These are phyloP conservation scores for Entomortierella chlamydospora DNA, from an alignment of 192 early-diverging fungal species.

Conservation along the genomic window DNA sequence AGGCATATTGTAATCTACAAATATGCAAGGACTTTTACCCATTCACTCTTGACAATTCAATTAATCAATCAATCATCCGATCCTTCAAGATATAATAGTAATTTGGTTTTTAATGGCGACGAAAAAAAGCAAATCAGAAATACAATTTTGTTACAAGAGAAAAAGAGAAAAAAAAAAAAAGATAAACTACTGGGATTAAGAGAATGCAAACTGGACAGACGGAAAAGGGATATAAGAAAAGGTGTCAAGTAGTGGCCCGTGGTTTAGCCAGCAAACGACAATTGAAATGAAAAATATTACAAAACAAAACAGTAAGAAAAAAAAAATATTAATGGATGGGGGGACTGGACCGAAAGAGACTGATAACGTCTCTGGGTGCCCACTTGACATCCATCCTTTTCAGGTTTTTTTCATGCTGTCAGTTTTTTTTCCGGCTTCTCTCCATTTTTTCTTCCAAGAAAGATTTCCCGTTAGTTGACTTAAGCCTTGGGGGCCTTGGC, in stretches of 20 bases:
- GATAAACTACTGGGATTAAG: background rate
- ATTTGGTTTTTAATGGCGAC: conserved; percentile 22
- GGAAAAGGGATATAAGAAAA: conserved; percentile 24
- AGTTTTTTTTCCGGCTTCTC: conserved; percentile 2
- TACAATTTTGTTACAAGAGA: conserved; percentile 53
- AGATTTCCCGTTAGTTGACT: background rate
- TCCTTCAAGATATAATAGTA: background rate
- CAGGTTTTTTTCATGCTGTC: background rate
- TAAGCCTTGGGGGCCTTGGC: conserved; percentile 55
- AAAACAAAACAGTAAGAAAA: conserved; percentile 23
- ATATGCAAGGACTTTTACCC: too few relatives aligned
- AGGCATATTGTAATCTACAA: too few relatives aligned
- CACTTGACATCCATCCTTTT: conserved; percentile 13
- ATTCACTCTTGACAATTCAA: too few relatives aligned
- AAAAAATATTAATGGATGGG: background rate
- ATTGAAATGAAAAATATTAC: conserved; percentile 13
- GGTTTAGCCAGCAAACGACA: conserved; percentile 14
- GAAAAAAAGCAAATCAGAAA: conserved; percentile 40
- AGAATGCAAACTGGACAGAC: conserved; percentile 6
- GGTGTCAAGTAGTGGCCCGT: conserved; percentile 6
- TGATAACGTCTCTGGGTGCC: background rate
- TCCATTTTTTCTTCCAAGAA: background rate
- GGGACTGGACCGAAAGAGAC: background rate
- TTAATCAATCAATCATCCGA: too few relatives aligned
- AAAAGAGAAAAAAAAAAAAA: background rate